A percentile compares a stretch with the other conserved stretches of the same genome.
phyloP scores from a whole-genome alignment of 192 early-diverging fungal genomes.

The Radiomyces spectabilis region DNA sequence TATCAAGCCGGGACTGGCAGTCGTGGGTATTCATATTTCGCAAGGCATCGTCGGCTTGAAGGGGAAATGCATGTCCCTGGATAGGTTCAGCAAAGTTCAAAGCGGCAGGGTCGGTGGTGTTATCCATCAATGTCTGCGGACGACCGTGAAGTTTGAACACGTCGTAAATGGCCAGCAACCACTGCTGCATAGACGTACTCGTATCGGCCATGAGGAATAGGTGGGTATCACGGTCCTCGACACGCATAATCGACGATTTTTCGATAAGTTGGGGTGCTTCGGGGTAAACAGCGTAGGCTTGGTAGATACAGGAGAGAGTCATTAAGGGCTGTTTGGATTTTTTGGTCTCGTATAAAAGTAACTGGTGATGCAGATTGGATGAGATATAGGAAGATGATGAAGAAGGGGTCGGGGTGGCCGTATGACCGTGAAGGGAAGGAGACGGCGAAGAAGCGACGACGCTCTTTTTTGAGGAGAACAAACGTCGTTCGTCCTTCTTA shows the following conservation, averaged over 20 bases:
- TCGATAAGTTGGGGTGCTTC: slow-evolving; percentile 29
- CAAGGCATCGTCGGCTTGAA: slow-evolving; percentile 7
- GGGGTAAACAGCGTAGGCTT: slow-evolving; percentile 51
- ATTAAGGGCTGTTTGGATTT: slow-evolving; percentile 44
- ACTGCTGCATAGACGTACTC: slow-evolving; percentile 23
- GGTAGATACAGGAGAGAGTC: slow-evolving; percentile 38
- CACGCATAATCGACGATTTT: slow-evolving; percentile 22
- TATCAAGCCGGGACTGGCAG: slow-evolving; percentile 17
- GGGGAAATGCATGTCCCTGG: slow-evolving; percentile 5
- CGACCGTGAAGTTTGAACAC: slow-evolving; percentile 39
- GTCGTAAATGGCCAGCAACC: slow-evolving; percentile 28
- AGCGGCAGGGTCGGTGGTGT: slow-evolving; percentile 9
- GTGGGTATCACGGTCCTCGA: slow-evolving; percentile 24
- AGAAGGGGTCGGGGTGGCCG: too few species aligned
- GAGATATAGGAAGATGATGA: too few species aligned
- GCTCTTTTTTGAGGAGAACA: background rate
- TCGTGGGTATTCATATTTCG: slow-evolving; percentile 5
- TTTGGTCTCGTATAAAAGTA: slow-evolving; percentile 38
- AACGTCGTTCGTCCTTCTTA: slow-evolving; percentile 37
- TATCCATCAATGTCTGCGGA: slow-evolving; percentile 19
- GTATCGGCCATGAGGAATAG: slow-evolving; percentile 27
- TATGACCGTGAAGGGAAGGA: slow-evolving; percentile 6
- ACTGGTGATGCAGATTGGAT: too few species aligned
- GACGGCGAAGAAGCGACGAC: slow-evolving; percentile 10
- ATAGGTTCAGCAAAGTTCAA: slow-evolving; percentile 25